Conservation (phyloP, 192 early-diverging fungal genomes). For the Backusella parvicylindrica region DNA sequence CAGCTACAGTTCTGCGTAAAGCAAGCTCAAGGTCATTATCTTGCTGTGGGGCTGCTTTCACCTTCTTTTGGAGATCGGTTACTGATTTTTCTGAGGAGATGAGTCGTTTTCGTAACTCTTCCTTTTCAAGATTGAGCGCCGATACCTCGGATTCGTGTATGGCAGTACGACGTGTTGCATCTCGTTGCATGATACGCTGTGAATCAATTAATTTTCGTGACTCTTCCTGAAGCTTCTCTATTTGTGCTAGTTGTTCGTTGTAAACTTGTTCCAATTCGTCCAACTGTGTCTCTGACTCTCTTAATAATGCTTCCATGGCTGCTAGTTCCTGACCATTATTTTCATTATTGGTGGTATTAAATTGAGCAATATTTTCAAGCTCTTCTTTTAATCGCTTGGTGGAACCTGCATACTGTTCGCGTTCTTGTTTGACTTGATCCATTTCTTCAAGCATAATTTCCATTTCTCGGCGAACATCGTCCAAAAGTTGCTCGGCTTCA, state of each 20-base stretch:
- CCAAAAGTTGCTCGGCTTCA: conserved; percentile 8
- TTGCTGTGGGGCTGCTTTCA: not conserved
- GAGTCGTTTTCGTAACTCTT: not conserved
- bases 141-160: not conserved
- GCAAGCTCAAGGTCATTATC: conserved; percentile 1
- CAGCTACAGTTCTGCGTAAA: not conserved
- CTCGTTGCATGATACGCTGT: not conserved
- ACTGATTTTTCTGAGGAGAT: not conserved
- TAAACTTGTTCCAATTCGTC: not conserved
- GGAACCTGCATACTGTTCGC: not conserved
- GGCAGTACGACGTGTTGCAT: not conserved
- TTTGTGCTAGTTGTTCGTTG: not conserved
- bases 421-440: not conserved
- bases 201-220: not conserved
- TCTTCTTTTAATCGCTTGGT: not conserved
- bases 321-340: not conserved
- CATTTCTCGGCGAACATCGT: conserved; percentile 11
- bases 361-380: not conserved
- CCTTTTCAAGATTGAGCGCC: not conserved
- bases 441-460: conserved; percentile 14
- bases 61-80: not conserved
- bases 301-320: not conserved
- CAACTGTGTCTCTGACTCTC: not conserved
- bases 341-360: not conserved
- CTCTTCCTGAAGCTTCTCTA: not conserved